Evolutionary conservation across 139 green algal genomes (phyloP).

Genomic region (Chlamydomonas applanata): DNA sequence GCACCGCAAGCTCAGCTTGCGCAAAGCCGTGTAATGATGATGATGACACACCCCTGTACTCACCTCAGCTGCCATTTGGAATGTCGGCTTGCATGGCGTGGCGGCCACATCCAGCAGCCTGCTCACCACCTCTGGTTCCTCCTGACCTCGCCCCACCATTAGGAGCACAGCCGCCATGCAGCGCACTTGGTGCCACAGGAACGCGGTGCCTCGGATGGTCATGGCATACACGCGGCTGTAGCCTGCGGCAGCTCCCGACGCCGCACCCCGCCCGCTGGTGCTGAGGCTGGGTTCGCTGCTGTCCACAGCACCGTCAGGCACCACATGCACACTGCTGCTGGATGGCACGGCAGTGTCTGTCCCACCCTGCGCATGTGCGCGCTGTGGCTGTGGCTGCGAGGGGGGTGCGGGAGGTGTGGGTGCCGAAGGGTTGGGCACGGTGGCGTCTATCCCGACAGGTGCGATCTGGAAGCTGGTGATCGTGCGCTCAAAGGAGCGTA

Average conservation of each 20-base stretch:
- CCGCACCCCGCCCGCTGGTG: too few species aligned
- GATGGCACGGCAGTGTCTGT: too few species aligned
- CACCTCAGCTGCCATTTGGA: slow-evolving; percentile 74
- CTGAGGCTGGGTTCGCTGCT: neutral
- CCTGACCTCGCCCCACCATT: slow-evolving; percentile 80
- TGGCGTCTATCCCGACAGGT: slow-evolving; percentile 8
- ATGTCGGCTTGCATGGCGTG: slow-evolving; percentile 78
- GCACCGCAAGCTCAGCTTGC: too few species aligned
- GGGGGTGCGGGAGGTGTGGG: neutral
- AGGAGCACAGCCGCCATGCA: slow-evolving; percentile 92
- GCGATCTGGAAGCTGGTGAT: slow-evolving; percentile 57
- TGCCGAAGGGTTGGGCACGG: neutral
- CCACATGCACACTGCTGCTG: too few species aligned
- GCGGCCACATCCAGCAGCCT: slow-evolving; percentile 71
- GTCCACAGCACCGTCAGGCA: too few species aligned
- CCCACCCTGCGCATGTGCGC: too few species aligned
- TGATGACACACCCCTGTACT: too few species aligned
- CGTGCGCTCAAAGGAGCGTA: slow-evolving; percentile 56
- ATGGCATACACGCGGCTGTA: slow-evolving; percentile 46
- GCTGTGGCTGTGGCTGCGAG: neutral
- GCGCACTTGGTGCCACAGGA: slow-evolving; percentile 94
- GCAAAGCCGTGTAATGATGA: too few species aligned
- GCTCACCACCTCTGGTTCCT: slow-evolving; percentile 70
- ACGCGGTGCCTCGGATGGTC: slow-evolving; percentile 67
- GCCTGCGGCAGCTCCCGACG: neutral